A percentile compares a stretch with the other conserved stretches of the same genome.
Conservation (phyloP, 2,329 filamentous ascomycete species). For the Aspergillus tanneri region DNA sequence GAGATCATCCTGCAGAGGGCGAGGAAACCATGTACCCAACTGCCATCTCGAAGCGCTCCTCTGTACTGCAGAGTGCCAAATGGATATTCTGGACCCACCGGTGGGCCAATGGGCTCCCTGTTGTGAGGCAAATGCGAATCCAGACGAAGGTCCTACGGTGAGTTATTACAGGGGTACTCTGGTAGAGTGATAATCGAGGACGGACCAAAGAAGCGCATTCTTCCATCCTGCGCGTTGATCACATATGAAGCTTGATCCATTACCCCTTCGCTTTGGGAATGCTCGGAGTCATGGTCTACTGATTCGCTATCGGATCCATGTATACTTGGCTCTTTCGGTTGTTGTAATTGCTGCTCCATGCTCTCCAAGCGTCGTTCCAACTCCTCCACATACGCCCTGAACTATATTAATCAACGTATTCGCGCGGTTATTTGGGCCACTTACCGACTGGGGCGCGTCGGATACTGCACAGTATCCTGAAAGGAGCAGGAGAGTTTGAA, state of each 20-base stretch:
- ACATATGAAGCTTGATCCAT: slow-evolving; percentile 12
- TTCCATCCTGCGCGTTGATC: slow-evolving; percentile 14
- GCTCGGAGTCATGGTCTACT: background rate
- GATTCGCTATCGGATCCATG: background rate
- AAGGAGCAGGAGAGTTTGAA: slow-evolving; percentile 10
- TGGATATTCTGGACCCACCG: slow-evolving; percentile 5
- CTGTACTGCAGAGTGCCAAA: slow-evolving; percentile 5
- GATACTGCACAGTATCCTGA: slow-evolving; percentile 5
- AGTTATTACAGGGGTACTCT: no score
- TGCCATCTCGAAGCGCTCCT: slow-evolving; percentile 10
- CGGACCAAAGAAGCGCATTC: slow-evolving; percentile 23
- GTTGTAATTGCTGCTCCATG: slow-evolving; percentile 13
- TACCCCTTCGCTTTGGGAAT: background rate
- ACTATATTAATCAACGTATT: background rate
- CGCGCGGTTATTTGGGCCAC: background rate
- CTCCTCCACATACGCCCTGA: slow-evolving; percentile 13
- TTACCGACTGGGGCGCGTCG: slow-evolving; percentile 3
- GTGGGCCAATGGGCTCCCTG: background rate
- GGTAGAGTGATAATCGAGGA: no score
- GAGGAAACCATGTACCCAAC: slow-evolving; percentile 18
- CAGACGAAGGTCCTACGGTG: slow-evolving; percentile 24
- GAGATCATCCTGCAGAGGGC: slow-evolving; percentile 14
- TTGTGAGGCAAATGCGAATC: slow-evolving; percentile 6
- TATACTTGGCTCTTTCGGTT: background rate
- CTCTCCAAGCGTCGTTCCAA: slow-evolving; percentile 11